Percentiles rank a stretch among this genome's conserved stretches.
phyloP scores from a whole-genome alignment of 2,329 filamentous ascomycete species.

The Sphaceloma murrayae region DNA sequence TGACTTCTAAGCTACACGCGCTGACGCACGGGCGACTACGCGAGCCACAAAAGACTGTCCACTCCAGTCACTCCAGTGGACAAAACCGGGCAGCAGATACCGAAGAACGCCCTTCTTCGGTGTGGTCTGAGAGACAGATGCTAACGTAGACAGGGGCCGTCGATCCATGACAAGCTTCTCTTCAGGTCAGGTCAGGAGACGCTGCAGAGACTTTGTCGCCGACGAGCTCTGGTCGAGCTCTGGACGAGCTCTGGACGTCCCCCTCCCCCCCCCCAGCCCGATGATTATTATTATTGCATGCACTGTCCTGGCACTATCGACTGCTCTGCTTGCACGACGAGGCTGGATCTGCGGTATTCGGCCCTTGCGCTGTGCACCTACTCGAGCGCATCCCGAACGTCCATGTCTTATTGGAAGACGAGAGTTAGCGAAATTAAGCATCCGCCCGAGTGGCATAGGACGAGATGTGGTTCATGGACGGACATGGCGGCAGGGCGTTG shows the following conservation, averaged over 20 bases:
- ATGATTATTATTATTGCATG: too few relatives aligned
- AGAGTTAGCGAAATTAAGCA: not conserved
- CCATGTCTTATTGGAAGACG: not conserved
- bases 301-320: too few relatives aligned
- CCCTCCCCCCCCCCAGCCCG: too few relatives aligned
- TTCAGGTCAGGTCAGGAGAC: not conserved
- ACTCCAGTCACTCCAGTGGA: not conserved
- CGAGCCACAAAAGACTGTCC: too few relatives aligned
- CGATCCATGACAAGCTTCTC: not conserved
- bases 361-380: not conserved
- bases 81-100: not conserved
- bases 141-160: not conserved
- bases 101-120: not conserved
- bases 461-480: not conserved
- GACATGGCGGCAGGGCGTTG: not conserved
- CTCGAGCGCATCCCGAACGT: not conserved
- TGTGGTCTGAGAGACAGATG: not conserved
- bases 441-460: not conserved
- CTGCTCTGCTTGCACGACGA: not conserved
- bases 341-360: not conserved
- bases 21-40: not conserved
- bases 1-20: not conserved
- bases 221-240: too few relatives aligned
- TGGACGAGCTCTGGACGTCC: too few relatives aligned
- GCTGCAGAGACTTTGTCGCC: not conserved